A percentile compares a stretch with the other conserved stretches of the same genome.
Conservation (phyloP, 2,329 filamentous ascomycete genomes). For the Exophiala aquamarina region DNA sequence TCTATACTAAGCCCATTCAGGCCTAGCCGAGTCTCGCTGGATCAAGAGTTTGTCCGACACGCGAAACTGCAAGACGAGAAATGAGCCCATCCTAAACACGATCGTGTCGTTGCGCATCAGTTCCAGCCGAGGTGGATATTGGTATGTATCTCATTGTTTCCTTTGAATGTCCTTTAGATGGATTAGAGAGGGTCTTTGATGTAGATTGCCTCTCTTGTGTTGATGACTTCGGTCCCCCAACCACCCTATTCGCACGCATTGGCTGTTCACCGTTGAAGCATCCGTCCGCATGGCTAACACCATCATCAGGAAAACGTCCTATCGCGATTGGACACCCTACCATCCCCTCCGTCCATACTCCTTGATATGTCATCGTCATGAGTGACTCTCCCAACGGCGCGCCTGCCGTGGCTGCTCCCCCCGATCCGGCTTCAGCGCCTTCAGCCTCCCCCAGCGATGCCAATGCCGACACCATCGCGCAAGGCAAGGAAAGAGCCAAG, state of each 20-base stretch:
- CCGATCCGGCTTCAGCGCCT: conserved; percentile 9
- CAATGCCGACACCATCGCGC: conserved; percentile 48
- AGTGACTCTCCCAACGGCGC: conserved; percentile 21
- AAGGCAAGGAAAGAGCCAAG: conserved; percentile 62
- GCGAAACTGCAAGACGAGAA: conserved; percentile 1
- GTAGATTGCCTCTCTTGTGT: not conserved
- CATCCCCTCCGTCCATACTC: not conserved
- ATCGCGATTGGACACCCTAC: conserved; percentile 4
- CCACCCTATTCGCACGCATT: conserved; percentile 1
- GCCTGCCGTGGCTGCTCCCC: conserved; percentile 19
- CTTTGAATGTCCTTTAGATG: not conserved
- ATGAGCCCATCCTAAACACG: conserved; percentile 21
- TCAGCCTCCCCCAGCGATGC: conserved; percentile 12
- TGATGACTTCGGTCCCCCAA: conserved; percentile 7
- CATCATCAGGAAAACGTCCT: conserved; percentile 19
- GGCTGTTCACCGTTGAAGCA: conserved; percentile 5
- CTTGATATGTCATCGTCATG: conserved; percentile 25
- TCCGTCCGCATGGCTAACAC: conserved; percentile 16
- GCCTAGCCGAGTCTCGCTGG: not conserved
- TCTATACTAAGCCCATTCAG: no score
- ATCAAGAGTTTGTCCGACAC: conserved; percentile 5
- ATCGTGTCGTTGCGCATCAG: conserved; percentile 17
- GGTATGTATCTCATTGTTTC: conserved; percentile 20
- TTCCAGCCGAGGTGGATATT: conserved; percentile 15
- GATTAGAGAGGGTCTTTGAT: not conserved